Conservation (phyloP, 2,329 filamentous ascomycete genomes). For the Huntiella savannae region DNA sequence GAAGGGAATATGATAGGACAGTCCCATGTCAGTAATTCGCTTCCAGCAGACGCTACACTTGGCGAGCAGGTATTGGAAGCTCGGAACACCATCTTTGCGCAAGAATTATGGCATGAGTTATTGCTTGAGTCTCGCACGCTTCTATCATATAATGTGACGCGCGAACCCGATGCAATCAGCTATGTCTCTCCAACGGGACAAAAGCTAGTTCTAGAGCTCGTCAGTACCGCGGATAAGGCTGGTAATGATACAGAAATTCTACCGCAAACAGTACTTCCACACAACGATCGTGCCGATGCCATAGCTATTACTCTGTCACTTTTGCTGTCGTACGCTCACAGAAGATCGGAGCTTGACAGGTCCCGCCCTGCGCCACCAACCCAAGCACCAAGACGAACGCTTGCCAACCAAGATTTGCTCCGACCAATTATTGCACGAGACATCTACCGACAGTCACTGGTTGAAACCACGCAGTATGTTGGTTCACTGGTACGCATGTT, state of each 20-base stretch:
- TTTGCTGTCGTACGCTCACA: conserved; percentile 61
- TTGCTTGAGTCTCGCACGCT: conserved; percentile 61
- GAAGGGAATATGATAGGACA: conserved; percentile 39
- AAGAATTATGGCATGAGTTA: conserved; percentile 83
- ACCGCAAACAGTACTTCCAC: conserved; percentile 18
- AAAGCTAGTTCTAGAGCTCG: conserved; percentile 45
- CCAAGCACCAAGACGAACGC: conserved; percentile 19
- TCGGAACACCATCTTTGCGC: conserved; percentile 59
- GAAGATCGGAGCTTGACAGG: conserved; percentile 50
- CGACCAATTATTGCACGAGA: conserved; percentile 32
- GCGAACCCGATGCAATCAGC: conserved; percentile 37
- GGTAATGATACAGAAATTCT: conserved; percentile 13
- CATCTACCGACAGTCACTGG: conserved; percentile 24
- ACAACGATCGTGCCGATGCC: conserved; percentile 40
- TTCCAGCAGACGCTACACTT: conserved; percentile 35
- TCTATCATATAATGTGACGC: conserved; percentile 48
- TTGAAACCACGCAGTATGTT: conserved; percentile 23
- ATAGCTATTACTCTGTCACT: conserved; percentile 52
- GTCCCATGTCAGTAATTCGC: conserved; percentile 25
- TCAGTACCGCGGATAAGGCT: conserved; percentile 30
- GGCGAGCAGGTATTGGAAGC: conserved; percentile 55
- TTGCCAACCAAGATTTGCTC: conserved; percentile 29
- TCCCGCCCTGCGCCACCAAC: conserved; percentile 34
- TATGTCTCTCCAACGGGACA: conserved; percentile 36
- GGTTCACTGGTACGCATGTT: conserved; percentile 26